Base-by-base conservation (phyloP, 2,329 filamentous ascomycete species). In the Grosmannia serpens region DNA sequence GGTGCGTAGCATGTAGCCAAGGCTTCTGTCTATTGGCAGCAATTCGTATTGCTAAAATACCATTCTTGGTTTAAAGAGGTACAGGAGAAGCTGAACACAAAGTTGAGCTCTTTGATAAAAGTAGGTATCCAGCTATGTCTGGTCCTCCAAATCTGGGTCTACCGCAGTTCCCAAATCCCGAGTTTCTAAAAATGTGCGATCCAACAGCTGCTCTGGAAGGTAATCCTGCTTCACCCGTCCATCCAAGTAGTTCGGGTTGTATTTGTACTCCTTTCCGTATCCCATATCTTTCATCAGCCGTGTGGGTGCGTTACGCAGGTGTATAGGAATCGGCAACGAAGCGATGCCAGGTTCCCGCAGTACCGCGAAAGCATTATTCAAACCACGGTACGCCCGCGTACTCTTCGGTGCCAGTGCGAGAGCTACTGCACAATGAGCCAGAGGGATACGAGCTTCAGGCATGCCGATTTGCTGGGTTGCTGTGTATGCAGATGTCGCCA, bases 381-480 rank as follows among this genome's bases (percentile, higher is more conserved):
- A 72, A 0, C 83, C 90, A 31, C 92, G 78, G 69, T 99, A 99
- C 3, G 88, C 85, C 41, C 91, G 78, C 1, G 91, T 96, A 65
- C 87, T 92, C 75, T 99, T 97, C 2, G 86, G 87, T 0, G 91
- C 87, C 20, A 90, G 75, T 4, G 86, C 82, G 54, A 97, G 77
- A 0, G 94, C 91, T 0, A 94, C 87, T 9, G 89, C 81, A 65
- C 86, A 88, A 72, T 99, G 94, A 0, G 89, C 91, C 7, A 99
- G 80, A 56, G 92, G 90, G 66, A 97, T 97, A 10, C 91, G 82
- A 22, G 91, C 92, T 73, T 99, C 94, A 1, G 94, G 94, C 81
- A 97, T 88, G 29, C 94, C 94, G 56, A 99, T 88, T 71, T 94
- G 92, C 72, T 97, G 89, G 1, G 89, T 86, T 0, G 94, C 92